These are phyloP conservation scores for Malassezia restricta DNA, from an alignment of 1,284 basidiomycete genomes.

Conservation along the genomic window DNA sequence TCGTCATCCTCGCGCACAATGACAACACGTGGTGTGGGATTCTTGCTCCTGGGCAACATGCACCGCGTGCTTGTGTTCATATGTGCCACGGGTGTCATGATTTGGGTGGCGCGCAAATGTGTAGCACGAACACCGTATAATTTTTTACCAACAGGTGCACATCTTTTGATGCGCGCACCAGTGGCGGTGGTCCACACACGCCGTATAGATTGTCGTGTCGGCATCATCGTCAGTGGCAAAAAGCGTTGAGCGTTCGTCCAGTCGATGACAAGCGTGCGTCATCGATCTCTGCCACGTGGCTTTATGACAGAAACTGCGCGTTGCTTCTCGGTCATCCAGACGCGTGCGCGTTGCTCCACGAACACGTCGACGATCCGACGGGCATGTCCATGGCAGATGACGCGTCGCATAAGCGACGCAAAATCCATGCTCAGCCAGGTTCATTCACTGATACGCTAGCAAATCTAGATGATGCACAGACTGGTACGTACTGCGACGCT, in stretches of 20 bases:
- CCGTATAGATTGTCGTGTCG: conserved; percentile 1
- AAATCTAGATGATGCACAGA: conserved; percentile 24
- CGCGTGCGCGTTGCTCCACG: not conserved
- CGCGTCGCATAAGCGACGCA: conserved; percentile 19
- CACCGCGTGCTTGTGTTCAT: conserved; percentile 17
- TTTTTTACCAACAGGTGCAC: not conserved
- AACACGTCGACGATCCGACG: too few relatives aligned
- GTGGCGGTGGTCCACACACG: not conserved
- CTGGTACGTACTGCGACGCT: conserved; percentile 18
- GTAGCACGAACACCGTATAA: not conserved
- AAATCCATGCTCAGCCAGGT: conserved; percentile 20
- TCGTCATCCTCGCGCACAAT: conserved; percentile 2
- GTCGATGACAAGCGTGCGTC: not conserved
- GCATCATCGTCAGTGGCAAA: conserved; percentile 5
- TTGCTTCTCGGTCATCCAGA: not conserved
- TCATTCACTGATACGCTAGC: conserved; percentile 36
- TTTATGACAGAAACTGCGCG: not conserved
- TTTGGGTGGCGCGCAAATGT: not conserved
- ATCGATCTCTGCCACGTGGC: conserved; percentile 15
- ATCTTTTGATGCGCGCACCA: not conserved
- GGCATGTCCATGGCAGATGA: too few relatives aligned
- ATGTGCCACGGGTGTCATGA: conserved; percentile 7
- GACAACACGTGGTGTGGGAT: conserved; percentile 4
- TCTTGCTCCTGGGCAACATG: conserved; percentile 22
- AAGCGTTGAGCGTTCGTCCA: not conserved